Percentiles rank a stretch among this genome's conserved stretches.
Evolutionary conservation across 139 green algal species (phyloP).

Genomic region (Chlorella sp.): DNA sequence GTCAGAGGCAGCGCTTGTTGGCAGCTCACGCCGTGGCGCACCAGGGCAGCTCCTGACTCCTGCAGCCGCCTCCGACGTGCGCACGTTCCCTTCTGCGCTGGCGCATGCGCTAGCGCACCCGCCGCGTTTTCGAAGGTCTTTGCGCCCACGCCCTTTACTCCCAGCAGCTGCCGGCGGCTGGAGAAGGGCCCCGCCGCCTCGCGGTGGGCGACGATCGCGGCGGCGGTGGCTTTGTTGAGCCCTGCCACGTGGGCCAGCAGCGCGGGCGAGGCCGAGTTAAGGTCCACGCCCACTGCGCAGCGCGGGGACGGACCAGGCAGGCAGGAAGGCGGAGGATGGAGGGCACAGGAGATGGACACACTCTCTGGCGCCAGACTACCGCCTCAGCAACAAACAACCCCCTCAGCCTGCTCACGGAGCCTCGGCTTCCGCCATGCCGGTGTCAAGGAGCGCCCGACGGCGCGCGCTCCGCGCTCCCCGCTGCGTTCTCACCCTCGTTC

Average conservation of each 20-base stretch:
- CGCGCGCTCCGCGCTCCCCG: not conserved
- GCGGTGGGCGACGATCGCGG: slow-evolving; percentile 34
- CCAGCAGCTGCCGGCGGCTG: slow-evolving; percentile 3
- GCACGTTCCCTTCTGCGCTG: too few species aligned
- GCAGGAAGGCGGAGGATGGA: not conserved
- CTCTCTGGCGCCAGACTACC: too few species aligned
- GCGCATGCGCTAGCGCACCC: too few species aligned
- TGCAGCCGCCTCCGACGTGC: too few species aligned
- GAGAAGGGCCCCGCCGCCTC: slow-evolving; percentile 14
- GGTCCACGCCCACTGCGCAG: slow-evolving; percentile 37
- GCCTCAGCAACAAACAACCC: not conserved
- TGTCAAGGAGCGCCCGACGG: not conserved
- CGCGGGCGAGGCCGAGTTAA: slow-evolving; percentile 39
- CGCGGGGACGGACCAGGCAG: not conserved
- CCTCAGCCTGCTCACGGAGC: not conserved
- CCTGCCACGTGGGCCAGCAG: slow-evolving; percentile 37
- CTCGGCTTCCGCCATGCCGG: not conserved
- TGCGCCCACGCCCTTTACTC: slow-evolving; percentile 31
- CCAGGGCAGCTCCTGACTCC: too few species aligned
- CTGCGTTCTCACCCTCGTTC: not conserved
- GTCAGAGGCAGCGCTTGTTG: too few species aligned
- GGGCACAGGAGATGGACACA: not conserved
- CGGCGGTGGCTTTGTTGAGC: slow-evolving; percentile 18
- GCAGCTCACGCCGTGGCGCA: too few species aligned
- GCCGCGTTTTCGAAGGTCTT: slow-evolving; percentile 47